Evolutionary conservation across 441 rosid species (phyloP).

Genomic region (Erodium moschatum): DNA sequence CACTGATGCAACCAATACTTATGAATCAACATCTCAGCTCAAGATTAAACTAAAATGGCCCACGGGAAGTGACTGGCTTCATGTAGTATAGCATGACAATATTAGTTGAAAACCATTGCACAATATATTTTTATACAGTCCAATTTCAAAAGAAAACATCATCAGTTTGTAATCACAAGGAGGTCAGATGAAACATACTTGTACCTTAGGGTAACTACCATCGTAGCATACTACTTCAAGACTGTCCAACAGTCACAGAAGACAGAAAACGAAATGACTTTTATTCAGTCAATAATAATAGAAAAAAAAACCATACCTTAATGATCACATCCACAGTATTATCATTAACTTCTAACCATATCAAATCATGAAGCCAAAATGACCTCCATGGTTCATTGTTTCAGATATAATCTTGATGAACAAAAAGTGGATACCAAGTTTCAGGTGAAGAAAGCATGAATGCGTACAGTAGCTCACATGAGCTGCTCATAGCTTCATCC

Average conservation of each 20-base stretch:
- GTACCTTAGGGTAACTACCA: not conserved
- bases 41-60: not conserved
- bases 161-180: not conserved
- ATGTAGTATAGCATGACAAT: constrained; percentile 2
- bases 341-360: not conserved
- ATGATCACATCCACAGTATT: not conserved
- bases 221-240: not conserved
- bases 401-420: no score
- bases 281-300: not conserved
- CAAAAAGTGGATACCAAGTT: no score
- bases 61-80: not conserved
- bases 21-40: not conserved
- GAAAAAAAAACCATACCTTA: not conserved
- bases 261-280: not conserved
- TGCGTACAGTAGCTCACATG: constrained; percentile 55
- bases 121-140: not conserved
- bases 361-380: not conserved
- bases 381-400: no score
- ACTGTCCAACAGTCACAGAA: not conserved
- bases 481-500: constrained; percentile 37
- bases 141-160: not conserved
- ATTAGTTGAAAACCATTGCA: not conserved
- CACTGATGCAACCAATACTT: constrained; percentile 31
- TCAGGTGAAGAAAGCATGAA: no score
- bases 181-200: no score